A percentile compares a stretch with the other conserved stretches of the same genome.
These are phyloP conservation scores for Podaxis pistillaris DNA, from an alignment of 768 basidiomycete species.

Conservation along the genomic window DNA sequence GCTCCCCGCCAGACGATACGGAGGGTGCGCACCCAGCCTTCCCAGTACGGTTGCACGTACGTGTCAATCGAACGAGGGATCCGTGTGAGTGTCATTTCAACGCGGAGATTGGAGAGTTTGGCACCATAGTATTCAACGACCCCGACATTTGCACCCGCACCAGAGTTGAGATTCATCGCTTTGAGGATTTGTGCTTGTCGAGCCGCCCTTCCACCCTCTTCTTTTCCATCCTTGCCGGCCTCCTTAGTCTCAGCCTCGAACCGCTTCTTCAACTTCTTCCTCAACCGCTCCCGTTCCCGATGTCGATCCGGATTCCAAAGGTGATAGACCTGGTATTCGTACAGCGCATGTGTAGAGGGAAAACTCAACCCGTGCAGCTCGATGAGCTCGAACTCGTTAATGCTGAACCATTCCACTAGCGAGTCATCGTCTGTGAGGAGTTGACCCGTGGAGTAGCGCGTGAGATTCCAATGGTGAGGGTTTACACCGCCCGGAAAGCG, in stretches of 20 bases:
- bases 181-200: conserved; percentile 10
- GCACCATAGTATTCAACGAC: conserved; percentile 7
- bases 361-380: conserved; percentile 52
- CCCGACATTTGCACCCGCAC: conserved; percentile 10
- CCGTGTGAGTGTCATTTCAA: conserved; percentile 17
- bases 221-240: background rate
- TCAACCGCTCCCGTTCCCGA: conserved; percentile 7
- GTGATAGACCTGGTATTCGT: conserved; percentile 17
- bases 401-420: conserved; percentile 51
- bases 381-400: conserved; percentile 64
- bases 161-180: conserved; percentile 12
- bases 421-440: conserved; percentile 64
- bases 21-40: conserved; percentile 51
- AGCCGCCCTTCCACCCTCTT: background rate
- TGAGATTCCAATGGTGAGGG: conserved; percentile 39
- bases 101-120: conserved; percentile 21
- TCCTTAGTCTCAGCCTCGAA: conserved; percentile 5
- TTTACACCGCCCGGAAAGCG: conserved; percentile 14
- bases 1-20: conserved; percentile 33
- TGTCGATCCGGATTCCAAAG: conserved; percentile 14
- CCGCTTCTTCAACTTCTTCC: conserved; percentile 14
- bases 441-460: conserved; percentile 69
- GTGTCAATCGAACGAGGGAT: conserved; percentile 10
- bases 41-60: conserved; percentile 61
- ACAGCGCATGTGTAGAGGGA: conserved; percentile 13